Base-by-base conservation (phyloP, 208 protist species). In the Angomonas desouzai region DNA sequence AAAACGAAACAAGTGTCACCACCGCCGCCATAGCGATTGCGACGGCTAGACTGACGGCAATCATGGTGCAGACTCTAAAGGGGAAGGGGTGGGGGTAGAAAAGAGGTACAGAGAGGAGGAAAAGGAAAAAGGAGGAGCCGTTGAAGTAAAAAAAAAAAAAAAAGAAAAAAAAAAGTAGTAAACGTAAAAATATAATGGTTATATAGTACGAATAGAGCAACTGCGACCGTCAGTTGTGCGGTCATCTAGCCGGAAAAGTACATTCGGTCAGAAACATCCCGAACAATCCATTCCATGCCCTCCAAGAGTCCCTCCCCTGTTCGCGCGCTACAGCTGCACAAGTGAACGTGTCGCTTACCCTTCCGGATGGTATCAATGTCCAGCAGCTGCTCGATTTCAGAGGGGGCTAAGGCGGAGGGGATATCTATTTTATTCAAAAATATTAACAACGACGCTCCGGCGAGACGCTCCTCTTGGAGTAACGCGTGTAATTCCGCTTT, bases 351-450 rank as follows among this genome's bases (percentile, higher is more conserved):
- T 7, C 89, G 77, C 55, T 76, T 82, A 0, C 85, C 87, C 48
- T 85, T 71, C n/a, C 84, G 77, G 62, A 96, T 89, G 32, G 77
- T 81, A 30, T 84, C 83, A 13, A 96, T 72, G 47, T 96, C 90
- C 36, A 94, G 72, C 9, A 85, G 55, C 27, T 56, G 40, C 22
- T 87, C 85, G 63, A 96, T 90, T 20, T 93, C 77, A 29, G 55
- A 69, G 29, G 87, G 76, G 25, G 74, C 48, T 22, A 93, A 72
- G 6, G 91, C 71, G 1, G 76, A 86, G 34, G 84, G 71, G 23
- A 99, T 88, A 77, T 99, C 99, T 60, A 99, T 93, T 80, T 99
- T 99, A 80, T 99, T 99, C 30, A 99, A 94, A 65, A 99, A 99
- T n/a, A 99, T 86, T 0, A 99, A 81, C 57, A 99, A 75, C 38